These are phyloP conservation scores for Phialophora expanda DNA, from an alignment of 2,329 filamentous ascomycete genomes.

Conservation along the genomic window DNA sequence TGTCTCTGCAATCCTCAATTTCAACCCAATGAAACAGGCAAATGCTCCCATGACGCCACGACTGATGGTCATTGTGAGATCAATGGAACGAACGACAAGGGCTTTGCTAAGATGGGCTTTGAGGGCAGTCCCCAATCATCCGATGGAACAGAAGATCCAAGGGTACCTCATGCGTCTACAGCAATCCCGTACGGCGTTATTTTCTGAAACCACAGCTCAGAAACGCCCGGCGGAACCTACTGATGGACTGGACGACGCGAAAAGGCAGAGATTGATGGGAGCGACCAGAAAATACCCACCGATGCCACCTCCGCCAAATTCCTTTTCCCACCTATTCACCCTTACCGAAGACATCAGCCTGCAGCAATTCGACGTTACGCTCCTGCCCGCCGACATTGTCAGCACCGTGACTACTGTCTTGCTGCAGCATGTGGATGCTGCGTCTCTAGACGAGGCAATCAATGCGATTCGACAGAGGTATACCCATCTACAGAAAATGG, in stretches of 20 bases:
- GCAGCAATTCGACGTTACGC: slow-evolving; percentile 80
- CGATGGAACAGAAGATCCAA: slow-evolving; percentile 77
- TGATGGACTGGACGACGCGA: slow-evolving; percentile 75
- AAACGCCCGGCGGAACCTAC: slow-evolving; percentile 79
- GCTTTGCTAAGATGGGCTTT: slow-evolving; percentile 81
- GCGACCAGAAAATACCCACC: slow-evolving; percentile 66
- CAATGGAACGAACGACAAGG: slow-evolving; percentile 91
- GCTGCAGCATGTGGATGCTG: slow-evolving; percentile 71
- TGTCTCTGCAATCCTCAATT: slow-evolving; percentile 80
- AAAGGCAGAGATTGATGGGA: slow-evolving; percentile 73
- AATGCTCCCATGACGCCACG: slow-evolving; percentile 77
- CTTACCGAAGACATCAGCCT: slow-evolving; percentile 76
- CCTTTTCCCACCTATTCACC: slow-evolving; percentile 82
- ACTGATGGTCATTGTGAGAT: slow-evolving; percentile 81
- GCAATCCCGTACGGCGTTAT: slow-evolving; percentile 75
- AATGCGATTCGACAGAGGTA: slow-evolving; percentile 55
- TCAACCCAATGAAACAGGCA: slow-evolving; percentile 86
- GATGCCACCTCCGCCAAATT: slow-evolving; percentile 75
- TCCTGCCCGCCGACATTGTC: slow-evolving; percentile 75
- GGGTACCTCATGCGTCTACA: slow-evolving; percentile 83
- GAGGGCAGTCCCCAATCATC: slow-evolving; percentile 83
- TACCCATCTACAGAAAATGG: slow-evolving; percentile 43
- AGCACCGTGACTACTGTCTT: slow-evolving; percentile 82
- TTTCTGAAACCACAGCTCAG: slow-evolving; percentile 71
- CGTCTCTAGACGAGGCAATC: slow-evolving; percentile 73